Percentiles rank a stretch among this genome's conserved stretches.
phyloP scores from a whole-genome alignment of 2,329 filamentous ascomycete genomes.

The Lasiodiplodia sp. region DNA sequence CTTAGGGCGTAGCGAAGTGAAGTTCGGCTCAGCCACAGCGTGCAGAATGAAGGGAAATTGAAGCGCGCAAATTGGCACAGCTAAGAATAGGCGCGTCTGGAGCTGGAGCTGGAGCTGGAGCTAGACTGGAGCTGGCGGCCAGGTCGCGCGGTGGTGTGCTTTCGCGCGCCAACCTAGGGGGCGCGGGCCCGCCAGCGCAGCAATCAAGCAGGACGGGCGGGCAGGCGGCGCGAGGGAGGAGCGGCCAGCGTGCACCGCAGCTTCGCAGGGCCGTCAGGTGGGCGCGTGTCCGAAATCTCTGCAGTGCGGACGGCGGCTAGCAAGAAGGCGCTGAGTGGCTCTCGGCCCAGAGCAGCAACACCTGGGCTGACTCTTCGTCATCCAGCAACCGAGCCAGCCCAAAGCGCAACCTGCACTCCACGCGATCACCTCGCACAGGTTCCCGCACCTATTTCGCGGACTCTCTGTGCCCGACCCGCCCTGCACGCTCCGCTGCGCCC shows the following conservation, averaged over 20 bases:
- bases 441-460: conserved; percentile 27
- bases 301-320: conserved; percentile 23
- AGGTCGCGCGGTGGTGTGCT: conserved; percentile 24
- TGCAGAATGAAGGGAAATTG: conserved; percentile 12
- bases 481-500: conserved; percentile 16
- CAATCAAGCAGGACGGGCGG: neutral
- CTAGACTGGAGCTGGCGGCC: neutral
- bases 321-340: conserved; percentile 23
- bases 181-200: neutral
- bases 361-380: conserved; percentile 31
- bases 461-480: conserved; percentile 7
- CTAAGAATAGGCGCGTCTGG: conserved; percentile 7
- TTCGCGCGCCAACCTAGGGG: conserved; percentile 13
- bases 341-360: conserved; percentile 26
- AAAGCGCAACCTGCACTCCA: conserved; percentile 30
- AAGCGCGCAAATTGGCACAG: conserved; percentile 20
- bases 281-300: conserved; percentile 23
- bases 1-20: conserved; percentile 22
- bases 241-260: neutral
- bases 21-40: conserved; percentile 8
- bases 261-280: neutral
- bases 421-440: conserved; percentile 28
- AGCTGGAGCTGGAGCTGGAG: neutral
- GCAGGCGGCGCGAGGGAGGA: neutral
- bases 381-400: conserved; percentile 28